Conservation (phyloP, 306 rosid genomes). For the Cucumis cinereus region DNA sequence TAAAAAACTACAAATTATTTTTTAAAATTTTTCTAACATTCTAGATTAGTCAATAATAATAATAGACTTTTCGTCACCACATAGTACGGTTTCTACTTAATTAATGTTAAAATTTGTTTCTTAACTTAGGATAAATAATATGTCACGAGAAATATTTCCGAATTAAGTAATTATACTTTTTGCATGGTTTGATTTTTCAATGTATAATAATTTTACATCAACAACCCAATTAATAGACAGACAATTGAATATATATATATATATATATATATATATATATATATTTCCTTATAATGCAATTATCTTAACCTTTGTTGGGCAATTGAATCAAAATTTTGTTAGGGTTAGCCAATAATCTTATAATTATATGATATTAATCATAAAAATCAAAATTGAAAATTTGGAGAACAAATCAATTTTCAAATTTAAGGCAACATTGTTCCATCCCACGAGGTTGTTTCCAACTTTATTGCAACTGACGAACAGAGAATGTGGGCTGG, state of each 20-base stretch:
- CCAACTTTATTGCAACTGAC: conserved; percentile 5
- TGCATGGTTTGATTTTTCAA: neutral
- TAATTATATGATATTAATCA: neutral
- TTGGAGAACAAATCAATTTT: neutral
- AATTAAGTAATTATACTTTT: neutral
- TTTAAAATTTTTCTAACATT: neutral
- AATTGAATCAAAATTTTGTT: neutral
- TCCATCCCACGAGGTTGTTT: neutral
- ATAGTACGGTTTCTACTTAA: neutral
- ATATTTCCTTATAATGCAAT: neutral
- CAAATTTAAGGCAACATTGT: neutral
- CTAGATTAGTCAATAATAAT: neutral
- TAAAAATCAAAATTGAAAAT: neutral
- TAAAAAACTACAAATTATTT: neutral
- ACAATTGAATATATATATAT: too few species aligned
- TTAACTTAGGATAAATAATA: neutral
- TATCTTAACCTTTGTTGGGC: neutral
- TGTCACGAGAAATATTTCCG: conserved; percentile 1
- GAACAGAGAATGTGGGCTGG: neutral
- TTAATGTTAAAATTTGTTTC: neutral
- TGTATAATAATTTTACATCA: neutral
- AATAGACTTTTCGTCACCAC: neutral
- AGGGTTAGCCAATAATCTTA: neutral
- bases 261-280: too few species aligned
- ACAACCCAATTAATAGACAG: neutral